A percentile compares a stretch with the other conserved stretches of the same genome.
phyloP scores from a whole-genome alignment of 2,329 filamentous ascomycete species.

The Hypoxylon sp. region DNA sequence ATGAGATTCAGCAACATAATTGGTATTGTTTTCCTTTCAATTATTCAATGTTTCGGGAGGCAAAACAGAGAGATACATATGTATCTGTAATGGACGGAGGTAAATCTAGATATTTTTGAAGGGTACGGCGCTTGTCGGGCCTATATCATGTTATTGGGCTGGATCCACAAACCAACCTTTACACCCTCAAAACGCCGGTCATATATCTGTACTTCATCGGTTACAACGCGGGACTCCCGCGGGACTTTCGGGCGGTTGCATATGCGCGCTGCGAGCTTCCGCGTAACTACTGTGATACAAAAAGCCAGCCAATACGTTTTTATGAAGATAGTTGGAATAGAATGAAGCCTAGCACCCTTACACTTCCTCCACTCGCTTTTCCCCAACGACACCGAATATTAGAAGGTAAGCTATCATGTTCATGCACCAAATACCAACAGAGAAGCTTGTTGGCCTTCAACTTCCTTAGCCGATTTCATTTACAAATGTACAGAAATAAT shows the following conservation, averaged over 20 bases:
- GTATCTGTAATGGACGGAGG: not conserved
- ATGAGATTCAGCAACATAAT: slow-evolving; percentile 6
- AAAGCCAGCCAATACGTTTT: not conserved
- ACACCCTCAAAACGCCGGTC: not conserved
- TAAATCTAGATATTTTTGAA: not conserved
- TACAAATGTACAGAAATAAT: not conserved
- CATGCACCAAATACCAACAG: not conserved
- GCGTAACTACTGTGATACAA: not conserved
- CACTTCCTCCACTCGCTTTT: not conserved
- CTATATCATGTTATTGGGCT: not conserved
- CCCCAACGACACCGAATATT: not conserved
- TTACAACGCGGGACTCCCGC: not conserved
- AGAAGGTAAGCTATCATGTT: slow-evolving; percentile 4
- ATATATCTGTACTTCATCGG: not conserved
- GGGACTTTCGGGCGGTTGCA: not conserved
- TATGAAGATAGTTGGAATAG: not conserved
- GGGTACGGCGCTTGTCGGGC: not conserved
- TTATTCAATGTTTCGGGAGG: not conserved
- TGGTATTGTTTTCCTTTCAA: not conserved
- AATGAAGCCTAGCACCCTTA: not conserved
- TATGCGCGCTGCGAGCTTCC: not conserved
- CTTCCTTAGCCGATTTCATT: not conserved
- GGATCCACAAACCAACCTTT: not conserved
- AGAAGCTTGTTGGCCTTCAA: not conserved
- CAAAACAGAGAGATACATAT: not conserved